phyloP scores from a whole-genome alignment of 2,329 filamentous ascomycete genomes.

The Fusarium bulbicola region DNA sequence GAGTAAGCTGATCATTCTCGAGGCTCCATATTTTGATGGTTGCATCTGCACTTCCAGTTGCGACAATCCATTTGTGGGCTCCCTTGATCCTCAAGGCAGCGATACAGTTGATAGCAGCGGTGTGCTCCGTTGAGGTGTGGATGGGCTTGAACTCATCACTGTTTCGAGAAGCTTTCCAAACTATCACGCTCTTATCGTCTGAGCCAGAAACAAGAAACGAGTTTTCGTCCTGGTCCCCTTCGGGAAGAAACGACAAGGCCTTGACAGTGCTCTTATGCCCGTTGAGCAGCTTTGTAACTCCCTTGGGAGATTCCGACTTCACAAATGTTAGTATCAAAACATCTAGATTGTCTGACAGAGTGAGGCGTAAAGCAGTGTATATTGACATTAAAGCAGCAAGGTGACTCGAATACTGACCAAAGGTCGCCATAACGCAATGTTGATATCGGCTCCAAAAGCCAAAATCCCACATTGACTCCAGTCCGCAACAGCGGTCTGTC shows the following conservation, averaged over 20 bases:
- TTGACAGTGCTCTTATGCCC: slow-evolving; percentile 86
- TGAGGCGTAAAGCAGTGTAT: background rate
- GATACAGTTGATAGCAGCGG: slow-evolving; percentile 78
- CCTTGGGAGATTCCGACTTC: slow-evolving; percentile 55
- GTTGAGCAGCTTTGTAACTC: slow-evolving; percentile 72
- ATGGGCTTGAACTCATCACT: slow-evolving; percentile 50
- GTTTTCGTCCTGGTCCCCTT: slow-evolving; percentile 52
- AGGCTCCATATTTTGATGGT: slow-evolving; percentile 77
- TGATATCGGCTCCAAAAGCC: slow-evolving; percentile 89
- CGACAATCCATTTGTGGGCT: slow-evolving; percentile 60
- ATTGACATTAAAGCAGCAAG: slow-evolving; percentile 14
- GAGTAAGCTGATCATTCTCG: slow-evolving; percentile 55
- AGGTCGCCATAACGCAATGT: slow-evolving; percentile 89
- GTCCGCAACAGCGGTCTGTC: slow-evolving; percentile 88
- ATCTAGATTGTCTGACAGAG: background rate
- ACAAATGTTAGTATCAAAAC: slow-evolving; percentile 11
- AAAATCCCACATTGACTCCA: slow-evolving; percentile 81
- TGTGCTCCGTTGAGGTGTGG: slow-evolving; percentile 70
- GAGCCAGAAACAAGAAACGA: slow-evolving; percentile 80
- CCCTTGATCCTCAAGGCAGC: slow-evolving; percentile 51
- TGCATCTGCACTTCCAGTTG: slow-evolving; percentile 85
- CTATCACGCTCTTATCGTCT: slow-evolving; percentile 78
- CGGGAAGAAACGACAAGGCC: slow-evolving; percentile 79
- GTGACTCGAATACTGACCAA: slow-evolving; percentile 61
- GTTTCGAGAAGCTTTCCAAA: slow-evolving; percentile 67